A percentile compares a stretch with the other conserved stretches of the same genome.
phyloP scores from a whole-genome alignment of 768 basidiomycete genomes.

The Suillus cothurnatus region DNA sequence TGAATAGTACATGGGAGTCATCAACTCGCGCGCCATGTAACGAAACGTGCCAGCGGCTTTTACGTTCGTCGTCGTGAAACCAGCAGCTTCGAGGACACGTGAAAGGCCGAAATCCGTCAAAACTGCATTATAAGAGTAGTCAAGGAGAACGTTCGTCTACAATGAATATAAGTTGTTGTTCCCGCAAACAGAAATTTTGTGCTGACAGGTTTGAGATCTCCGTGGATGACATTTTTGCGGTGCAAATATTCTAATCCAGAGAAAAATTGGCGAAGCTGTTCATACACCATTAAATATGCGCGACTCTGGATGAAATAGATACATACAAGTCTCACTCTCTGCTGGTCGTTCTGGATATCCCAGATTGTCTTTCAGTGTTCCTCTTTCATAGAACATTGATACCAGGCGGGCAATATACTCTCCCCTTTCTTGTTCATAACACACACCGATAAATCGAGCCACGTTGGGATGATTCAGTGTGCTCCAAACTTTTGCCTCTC shows the following conservation, averaged over 20 bases:
- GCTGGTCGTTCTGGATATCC: constrained; percentile 8
- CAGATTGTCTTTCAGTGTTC: constrained; percentile 23
- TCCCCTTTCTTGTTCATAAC: constrained; percentile 18
- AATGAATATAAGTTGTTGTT: neutral
- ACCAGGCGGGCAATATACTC: constrained; percentile 23
- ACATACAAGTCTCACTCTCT: constrained; percentile 27
- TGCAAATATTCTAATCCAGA: constrained; percentile 29
- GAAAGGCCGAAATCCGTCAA: constrained; percentile 45
- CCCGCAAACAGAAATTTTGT: neutral
- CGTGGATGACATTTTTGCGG: constrained; percentile 30
- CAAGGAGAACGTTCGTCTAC: constrained; percentile 41
- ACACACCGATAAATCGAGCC: constrained; percentile 26
- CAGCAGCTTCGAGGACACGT: constrained; percentile 35
- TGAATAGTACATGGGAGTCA: constrained; percentile 17
- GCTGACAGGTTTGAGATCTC: constrained; percentile 41
- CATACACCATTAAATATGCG: neutral
- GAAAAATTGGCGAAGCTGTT: constrained; percentile 24
- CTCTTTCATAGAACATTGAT: constrained; percentile 28
- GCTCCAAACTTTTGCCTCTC: constrained; percentile 32
- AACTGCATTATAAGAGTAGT: constrained; percentile 32
- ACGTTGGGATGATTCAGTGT: constrained; percentile 25
- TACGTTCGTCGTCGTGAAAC: constrained; percentile 38
- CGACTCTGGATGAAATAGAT: neutral
- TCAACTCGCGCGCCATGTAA: constrained; percentile 43
- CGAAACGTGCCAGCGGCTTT: constrained; percentile 35